Base-by-base conservation (phyloP, 306 rosid species). In the peach (Prunus persica) region DNA sequence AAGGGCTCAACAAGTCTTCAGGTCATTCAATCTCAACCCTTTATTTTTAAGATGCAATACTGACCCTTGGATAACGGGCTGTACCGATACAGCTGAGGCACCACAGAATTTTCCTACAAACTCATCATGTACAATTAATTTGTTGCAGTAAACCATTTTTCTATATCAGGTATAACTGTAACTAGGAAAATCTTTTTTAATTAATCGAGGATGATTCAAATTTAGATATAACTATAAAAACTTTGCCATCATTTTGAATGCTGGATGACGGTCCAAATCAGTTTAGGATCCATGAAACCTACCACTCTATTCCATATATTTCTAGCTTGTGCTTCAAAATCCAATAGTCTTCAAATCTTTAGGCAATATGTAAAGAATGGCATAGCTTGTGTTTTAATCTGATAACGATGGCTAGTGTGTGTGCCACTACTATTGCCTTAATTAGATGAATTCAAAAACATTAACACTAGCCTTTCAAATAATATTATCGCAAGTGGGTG, bases 401-500 rank as follows among this genome's bases (percentile, higher is more conserved):
- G 27, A 70, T 28, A 54, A 54, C 3, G 75, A 71, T 6, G 22
- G 47, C 5, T 58, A 16, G 4, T 52, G 34, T 71, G 30, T 28
- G 22, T 56, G 30, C 6, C 38, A 32, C 30, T 25, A 54, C 22
- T 13, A 71, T 54, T 54, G 64, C n/a, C 18, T 71, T 28, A 30
- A 70, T 15, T 28, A 70, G 28, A 55, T 30, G 28, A 11, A 34
- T 55, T 72, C 24, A 71, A 70, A 71, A 30, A 51, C 62, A 56
- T 60, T 24, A 25, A 67, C 71, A 45, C 55, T 1, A 50, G 16
- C 8, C 72, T 45, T 24, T 67, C 74, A 69, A 50, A 25, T 69
- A 50, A 25, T 69, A 25, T 7, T 41, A 4, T 60, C 22, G 20
- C 34, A 25, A 75, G 71, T 68, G 9, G 72, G 75, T 60, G 77